Conservation (phyloP, 192 early-diverging fungal species). For the Geranomyces variabilis region DNA sequence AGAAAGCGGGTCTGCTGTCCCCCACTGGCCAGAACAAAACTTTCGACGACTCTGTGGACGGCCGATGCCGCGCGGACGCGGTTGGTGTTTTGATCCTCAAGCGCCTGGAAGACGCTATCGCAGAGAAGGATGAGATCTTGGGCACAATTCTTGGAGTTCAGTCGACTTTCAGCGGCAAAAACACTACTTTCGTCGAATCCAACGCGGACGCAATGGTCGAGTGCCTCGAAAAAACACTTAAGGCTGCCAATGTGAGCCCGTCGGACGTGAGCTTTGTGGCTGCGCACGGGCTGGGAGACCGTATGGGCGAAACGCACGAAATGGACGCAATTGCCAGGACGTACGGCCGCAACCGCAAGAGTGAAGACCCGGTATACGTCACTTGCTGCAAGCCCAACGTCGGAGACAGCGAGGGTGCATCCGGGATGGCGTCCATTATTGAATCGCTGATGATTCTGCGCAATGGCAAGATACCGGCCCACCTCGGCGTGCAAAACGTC, state of each 20-base stretch:
- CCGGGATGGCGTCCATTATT: slow-evolving; percentile 27
- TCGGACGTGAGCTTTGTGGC: slow-evolving; percentile 34
- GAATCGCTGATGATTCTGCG: slow-evolving; percentile 31
- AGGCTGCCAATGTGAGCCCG: slow-evolving; percentile 4
- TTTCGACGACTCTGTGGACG: slow-evolving; percentile 40
- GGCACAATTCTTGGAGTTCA: slow-evolving; percentile 14
- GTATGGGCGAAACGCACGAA: slow-evolving; percentile 35
- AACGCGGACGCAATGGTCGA: slow-evolving; percentile 12
- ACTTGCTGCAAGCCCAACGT: slow-evolving; percentile 36
- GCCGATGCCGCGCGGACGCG: slow-evolving; percentile 44
- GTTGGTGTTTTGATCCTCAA: slow-evolving; percentile 37
- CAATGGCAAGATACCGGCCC: slow-evolving; percentile 5
- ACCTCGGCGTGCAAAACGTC: slow-evolving; percentile 10
- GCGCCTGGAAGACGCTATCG: slow-evolving; percentile 31
- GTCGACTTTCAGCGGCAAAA: slow-evolving; percentile 33
- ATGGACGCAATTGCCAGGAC: slow-evolving; percentile 24
- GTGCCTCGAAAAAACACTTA: background rate
- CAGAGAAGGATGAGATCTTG: slow-evolving; percentile 31
- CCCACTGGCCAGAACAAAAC: slow-evolving; percentile 27
- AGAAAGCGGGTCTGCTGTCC: slow-evolving; percentile 24
- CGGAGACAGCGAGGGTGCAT: slow-evolving; percentile 30
- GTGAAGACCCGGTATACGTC: slow-evolving; percentile 2
- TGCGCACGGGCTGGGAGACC: slow-evolving; percentile 33
- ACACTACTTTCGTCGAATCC: slow-evolving; percentile 13
- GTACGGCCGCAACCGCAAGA: slow-evolving; percentile 12